These are phyloP conservation scores for Colletotrichum aenigma DNA, from an alignment of 2,329 filamentous ascomycete genomes.

Conservation along the genomic window DNA sequence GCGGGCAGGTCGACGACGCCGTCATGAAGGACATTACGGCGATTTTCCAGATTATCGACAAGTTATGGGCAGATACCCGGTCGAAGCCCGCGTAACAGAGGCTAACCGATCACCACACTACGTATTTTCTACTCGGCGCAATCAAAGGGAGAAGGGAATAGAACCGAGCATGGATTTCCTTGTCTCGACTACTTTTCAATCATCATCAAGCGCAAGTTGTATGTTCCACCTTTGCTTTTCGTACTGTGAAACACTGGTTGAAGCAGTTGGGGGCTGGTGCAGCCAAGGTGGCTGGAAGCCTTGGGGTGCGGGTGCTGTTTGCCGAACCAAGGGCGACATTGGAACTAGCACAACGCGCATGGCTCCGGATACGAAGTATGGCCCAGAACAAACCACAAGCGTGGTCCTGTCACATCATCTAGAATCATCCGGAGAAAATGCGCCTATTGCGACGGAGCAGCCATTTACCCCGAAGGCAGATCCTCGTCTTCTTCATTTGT, in stretches of 20 bases:
- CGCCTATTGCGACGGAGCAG: background rate
- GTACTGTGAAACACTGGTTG: conserved; percentile 4
- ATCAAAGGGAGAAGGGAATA: background rate
- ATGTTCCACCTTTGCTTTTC: conserved; percentile 2
- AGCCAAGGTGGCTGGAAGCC: background rate
- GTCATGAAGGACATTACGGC: conserved; percentile 83
- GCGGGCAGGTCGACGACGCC: conserved; percentile 70
- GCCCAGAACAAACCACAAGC: background rate
- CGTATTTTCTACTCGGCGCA: background rate
- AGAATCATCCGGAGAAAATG: background rate
- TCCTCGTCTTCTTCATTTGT: background rate
- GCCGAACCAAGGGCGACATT: background rate
- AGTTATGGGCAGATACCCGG: conserved; percentile 72
- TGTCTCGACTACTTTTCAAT: background rate
- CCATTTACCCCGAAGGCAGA: background rate
- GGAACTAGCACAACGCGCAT: background rate
- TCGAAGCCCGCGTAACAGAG: conserved; percentile 14
- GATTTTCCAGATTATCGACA: conserved; percentile 90
- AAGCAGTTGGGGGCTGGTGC: background rate
- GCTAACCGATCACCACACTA: background rate
- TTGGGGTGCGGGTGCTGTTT: background rate
- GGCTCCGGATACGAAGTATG: background rate
- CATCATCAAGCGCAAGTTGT: background rate
- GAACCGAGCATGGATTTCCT: background rate
- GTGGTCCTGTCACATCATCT: background rate